Conservation (phyloP, 2,329 filamentous ascomycete genomes). For the Monilinia laxa region DNA sequence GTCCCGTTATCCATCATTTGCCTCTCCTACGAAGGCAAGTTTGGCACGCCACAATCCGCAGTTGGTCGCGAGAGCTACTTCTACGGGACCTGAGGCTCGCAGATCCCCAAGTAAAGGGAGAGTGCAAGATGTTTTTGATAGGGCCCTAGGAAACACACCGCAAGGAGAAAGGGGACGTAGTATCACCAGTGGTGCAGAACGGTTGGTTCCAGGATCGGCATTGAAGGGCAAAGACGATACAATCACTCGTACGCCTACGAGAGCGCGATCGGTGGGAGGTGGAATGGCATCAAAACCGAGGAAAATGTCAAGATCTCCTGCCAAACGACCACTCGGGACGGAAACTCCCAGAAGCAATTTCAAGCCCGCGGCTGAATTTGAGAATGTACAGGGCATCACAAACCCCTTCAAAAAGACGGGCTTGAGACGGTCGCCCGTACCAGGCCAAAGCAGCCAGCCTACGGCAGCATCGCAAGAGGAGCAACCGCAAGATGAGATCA, state of each 20-base stretch:
- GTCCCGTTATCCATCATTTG: conserved; percentile 54
- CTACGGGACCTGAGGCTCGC: conserved; percentile 40
- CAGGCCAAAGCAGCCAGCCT: conserved; percentile 19
- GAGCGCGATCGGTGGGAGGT: conserved; percentile 28
- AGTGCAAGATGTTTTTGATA: conserved; percentile 37
- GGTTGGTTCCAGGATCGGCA: conserved; percentile 17
- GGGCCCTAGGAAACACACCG: conserved; percentile 29
- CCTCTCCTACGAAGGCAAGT: conserved; percentile 66
- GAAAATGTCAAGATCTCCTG: conserved; percentile 36
- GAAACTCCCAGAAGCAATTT: conserved; percentile 23
- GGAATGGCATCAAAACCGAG: conserved; percentile 35
- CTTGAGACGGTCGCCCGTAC: conserved; percentile 33
- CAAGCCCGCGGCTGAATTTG: conserved; percentile 18
- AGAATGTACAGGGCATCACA: conserved; percentile 21
- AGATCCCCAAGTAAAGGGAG: conserved; percentile 36
- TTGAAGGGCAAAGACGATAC: conserved; percentile 11
- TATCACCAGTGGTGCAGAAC: conserved; percentile 27
- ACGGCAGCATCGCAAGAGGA: conserved; percentile 14
- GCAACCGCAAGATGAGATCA: conserved; percentile 21
- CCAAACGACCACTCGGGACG: conserved; percentile 25
- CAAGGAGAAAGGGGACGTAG: conserved; percentile 25
- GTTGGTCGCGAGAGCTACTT: conserved; percentile 48
- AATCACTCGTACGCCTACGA: conserved; percentile 24
- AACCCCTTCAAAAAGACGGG: conserved; percentile 39
- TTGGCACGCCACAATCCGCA: conserved; percentile 61